Evolutionary conservation across 169 alveolate genomes (phyloP).

Genomic region (Amoebophrya sp.): DNA sequence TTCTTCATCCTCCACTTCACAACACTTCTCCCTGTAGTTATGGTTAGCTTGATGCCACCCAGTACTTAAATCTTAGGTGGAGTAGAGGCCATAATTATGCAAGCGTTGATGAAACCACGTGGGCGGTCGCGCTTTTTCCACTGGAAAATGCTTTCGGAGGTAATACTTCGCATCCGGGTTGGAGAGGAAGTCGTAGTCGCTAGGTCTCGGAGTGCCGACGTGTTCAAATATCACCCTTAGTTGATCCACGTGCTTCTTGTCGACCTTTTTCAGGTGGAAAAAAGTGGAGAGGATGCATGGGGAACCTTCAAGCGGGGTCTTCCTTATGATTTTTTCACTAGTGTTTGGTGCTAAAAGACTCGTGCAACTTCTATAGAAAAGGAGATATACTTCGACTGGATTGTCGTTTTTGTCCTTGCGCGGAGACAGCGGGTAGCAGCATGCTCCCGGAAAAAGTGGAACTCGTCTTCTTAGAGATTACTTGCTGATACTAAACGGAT

Average conservation of each 20-base stretch:
- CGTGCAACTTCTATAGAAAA: no score
- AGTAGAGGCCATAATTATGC: no score
- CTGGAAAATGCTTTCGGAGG: slow-evolving; percentile 33
- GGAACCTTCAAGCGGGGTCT: no score
- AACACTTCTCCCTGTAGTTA: slow-evolving; percentile 63
- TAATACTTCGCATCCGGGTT: slow-evolving; percentile 66
- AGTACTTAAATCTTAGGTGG: no score
- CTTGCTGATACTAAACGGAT: no score
- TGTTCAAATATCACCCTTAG: slow-evolving; percentile 80
- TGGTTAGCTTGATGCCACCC: slow-evolving; percentile 70
- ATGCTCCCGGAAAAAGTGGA: slow-evolving; percentile 80
- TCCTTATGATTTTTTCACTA: no score
- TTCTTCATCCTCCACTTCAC: neutral
- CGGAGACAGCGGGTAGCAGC: slow-evolving; percentile 30
- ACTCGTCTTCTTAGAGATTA: no score
- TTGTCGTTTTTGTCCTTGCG: slow-evolving; percentile 64
- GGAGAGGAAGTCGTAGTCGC: slow-evolving; percentile 65
- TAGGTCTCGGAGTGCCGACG: slow-evolving; percentile 87
- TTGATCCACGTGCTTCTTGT: slow-evolving; percentile 74
- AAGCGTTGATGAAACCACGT: slow-evolving; percentile 65
- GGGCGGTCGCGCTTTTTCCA: slow-evolving; percentile 52
- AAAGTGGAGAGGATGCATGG: no score
- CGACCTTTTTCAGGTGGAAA: slow-evolving; percentile 59
- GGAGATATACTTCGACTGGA: slow-evolving; percentile 46
- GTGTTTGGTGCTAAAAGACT: no score